These are phyloP conservation scores for Cryomyces minteri DNA, from an alignment of 495 filamentous ascomycete genomes.

Conservation along the genomic window DNA sequence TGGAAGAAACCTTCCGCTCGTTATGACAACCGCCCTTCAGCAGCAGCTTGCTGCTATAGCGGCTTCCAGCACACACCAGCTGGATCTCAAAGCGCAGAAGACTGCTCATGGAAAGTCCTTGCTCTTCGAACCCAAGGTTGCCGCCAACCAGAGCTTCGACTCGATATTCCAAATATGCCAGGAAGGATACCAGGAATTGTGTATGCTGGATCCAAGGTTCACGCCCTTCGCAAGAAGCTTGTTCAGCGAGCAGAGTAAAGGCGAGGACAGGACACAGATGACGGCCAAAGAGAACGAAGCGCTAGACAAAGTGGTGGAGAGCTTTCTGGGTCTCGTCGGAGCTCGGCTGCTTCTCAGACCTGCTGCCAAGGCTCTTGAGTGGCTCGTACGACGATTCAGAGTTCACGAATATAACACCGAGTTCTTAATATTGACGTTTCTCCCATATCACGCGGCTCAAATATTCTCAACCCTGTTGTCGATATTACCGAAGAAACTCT, in stretches of 20 bases:
- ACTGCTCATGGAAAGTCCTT: slow-evolving; percentile 77
- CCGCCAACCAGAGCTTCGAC: slow-evolving; percentile 72
- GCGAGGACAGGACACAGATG: slow-evolving; percentile 71
- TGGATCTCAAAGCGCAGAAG: slow-evolving; percentile 82
- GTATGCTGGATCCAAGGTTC: slow-evolving; percentile 64
- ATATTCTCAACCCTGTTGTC: slow-evolving; percentile 67
- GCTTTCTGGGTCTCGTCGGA: slow-evolving; percentile 61
- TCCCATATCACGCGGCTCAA: slow-evolving; percentile 75
- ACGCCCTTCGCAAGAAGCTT: slow-evolving; percentile 45
- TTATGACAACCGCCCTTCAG: slow-evolving; percentile 16
- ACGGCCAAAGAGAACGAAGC: slow-evolving; percentile 60
- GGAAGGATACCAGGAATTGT: slow-evolving; percentile 82
- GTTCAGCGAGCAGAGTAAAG: slow-evolving; percentile 83
- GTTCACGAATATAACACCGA: slow-evolving; percentile 80
- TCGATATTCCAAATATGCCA: slow-evolving; percentile 69
- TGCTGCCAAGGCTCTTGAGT: slow-evolving; percentile 79
- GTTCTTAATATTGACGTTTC: slow-evolving; percentile 63
- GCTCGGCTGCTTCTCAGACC: slow-evolving; percentile 65
- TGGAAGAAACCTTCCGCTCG: neutral
- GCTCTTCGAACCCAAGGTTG: slow-evolving; percentile 68
- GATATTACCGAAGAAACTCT: slow-evolving; percentile 54
- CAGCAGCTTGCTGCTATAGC: slow-evolving; percentile 23
- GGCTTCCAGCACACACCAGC: slow-evolving; percentile 22
- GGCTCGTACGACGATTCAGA: slow-evolving; percentile 84
- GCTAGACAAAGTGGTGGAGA: slow-evolving; percentile 56